A percentile compares a stretch with the other conserved stretches of the same genome.
Conservation (phyloP, 2,329 filamentous ascomycete species). For the Colletotrichum sidae region DNA sequence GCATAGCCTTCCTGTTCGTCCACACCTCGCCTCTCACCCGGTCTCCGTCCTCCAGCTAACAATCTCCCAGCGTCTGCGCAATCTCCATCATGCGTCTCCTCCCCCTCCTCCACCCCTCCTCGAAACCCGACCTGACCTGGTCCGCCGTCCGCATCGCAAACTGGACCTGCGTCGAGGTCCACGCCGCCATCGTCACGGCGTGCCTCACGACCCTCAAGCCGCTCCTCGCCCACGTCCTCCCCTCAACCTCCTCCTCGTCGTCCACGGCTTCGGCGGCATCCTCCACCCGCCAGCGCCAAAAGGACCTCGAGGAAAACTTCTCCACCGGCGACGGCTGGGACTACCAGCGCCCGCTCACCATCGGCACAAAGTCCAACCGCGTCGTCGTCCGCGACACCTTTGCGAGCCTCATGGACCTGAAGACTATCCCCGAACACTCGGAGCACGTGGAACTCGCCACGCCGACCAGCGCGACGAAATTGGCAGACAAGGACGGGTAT, state of each 20-base stretch:
- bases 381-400: constrained; percentile 18
- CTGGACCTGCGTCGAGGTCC: constrained; percentile 51
- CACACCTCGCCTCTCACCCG: constrained; percentile 22
- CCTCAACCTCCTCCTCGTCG: constrained; percentile 1
- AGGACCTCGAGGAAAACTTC: constrained; percentile 34
- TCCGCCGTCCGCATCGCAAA: constrained; percentile 44
- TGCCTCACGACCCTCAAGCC: constrained; percentile 53
- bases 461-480: constrained; percentile 12
- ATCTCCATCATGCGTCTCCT: constrained; percentile 48
- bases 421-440: neutral
- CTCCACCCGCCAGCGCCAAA: constrained; percentile 17
- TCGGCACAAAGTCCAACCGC: constrained; percentile 37
- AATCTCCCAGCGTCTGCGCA: constrained; percentile 47
- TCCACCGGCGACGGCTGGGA: constrained; percentile 14
- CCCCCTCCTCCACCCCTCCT: constrained; percentile 40
- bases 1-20: constrained; percentile 52
- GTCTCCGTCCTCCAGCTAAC: constrained; percentile 15
- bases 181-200: constrained; percentile 50
- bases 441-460: constrained; percentile 20
- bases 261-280: neutral
- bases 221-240: constrained; percentile 50
- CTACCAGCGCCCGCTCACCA: constrained; percentile 38
- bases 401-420: constrained; percentile 17
- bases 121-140: constrained; percentile 44
- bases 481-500: constrained; percentile 12